A percentile compares a stretch with the other conserved stretches of the same genome.
Conservation (phyloP, 768 basidiomycete genomes). For the Pleurotus platypus region DNA sequence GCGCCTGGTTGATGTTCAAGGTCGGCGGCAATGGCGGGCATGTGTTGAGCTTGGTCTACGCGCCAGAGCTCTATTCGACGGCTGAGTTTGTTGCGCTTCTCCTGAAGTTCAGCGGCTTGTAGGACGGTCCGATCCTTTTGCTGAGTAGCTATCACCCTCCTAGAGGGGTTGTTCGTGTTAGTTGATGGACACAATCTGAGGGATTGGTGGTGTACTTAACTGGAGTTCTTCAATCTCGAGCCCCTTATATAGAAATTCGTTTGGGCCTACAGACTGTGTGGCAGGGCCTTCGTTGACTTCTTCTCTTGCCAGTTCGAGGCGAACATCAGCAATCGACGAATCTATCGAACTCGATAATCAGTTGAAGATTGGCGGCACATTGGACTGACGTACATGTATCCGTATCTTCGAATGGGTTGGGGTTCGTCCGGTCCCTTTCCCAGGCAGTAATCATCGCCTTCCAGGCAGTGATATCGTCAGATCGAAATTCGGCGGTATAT, state of each 20-base stretch:
- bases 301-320: constrained; percentile 8
- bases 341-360: constrained; percentile 6
- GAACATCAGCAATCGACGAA: not conserved
- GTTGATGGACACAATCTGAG: not conserved
- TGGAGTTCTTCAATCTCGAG: constrained; percentile 6
- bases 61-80: constrained; percentile 3
- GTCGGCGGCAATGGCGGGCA: not conserved
- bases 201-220: not conserved
- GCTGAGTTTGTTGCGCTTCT: constrained; percentile 4
- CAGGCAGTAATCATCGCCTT: not conserved
- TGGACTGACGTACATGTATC: not conserved
- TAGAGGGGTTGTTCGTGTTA: not conserved
- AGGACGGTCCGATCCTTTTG: not conserved
- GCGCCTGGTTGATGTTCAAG: not conserved
- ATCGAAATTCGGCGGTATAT: not conserved
- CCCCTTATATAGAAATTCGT: constrained; percentile 3
- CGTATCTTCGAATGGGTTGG: not conserved
- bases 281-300: constrained; percentile 6
- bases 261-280: not conserved
- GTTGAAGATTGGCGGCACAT: not conserved
- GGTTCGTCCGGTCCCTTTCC: not conserved
- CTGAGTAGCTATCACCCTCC: not conserved
- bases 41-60: not conserved
- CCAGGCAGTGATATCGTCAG: not conserved
- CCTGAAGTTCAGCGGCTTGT: constrained; percentile 2